Conservation (phyloP, 495 filamentous ascomycete species). For the Collariella sp. region DNA sequence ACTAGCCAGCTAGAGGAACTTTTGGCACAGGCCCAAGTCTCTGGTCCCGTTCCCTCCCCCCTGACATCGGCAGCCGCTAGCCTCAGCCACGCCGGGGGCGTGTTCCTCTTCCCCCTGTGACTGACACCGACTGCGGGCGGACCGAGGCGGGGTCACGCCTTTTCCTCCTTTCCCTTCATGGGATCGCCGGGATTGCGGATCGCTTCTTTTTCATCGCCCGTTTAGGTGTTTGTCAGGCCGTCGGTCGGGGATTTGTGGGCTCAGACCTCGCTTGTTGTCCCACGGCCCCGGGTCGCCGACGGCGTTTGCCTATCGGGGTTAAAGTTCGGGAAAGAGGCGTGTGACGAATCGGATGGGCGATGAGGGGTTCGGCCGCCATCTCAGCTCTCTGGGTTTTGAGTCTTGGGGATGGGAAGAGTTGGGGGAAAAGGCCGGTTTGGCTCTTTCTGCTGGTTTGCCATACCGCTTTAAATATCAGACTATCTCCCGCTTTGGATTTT, state of each 20-base stretch:
- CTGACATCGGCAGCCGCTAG: neutral
- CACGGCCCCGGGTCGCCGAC: neutral
- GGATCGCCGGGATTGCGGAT: slow-evolving; percentile 8
- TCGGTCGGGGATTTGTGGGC: too few species aligned
- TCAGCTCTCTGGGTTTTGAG: neutral
- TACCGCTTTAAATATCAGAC: too few species aligned
- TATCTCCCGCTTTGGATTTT: too few species aligned
- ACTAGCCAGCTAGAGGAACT: too few species aligned
- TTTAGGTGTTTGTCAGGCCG: slow-evolving; percentile 5
- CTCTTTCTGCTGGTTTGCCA: too few species aligned
- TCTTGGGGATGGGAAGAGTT: too few species aligned
- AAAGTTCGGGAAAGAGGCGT: neutral
- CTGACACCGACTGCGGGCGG: slow-evolving; percentile 9
- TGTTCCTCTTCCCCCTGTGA: neutral
- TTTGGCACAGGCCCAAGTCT: too few species aligned
- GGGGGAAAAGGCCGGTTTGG: too few species aligned
- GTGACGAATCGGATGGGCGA: neutral
- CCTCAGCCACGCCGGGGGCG: neutral
- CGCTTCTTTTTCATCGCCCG: neutral
- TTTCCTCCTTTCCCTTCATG: neutral
- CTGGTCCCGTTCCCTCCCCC: neutral
- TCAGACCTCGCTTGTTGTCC: neutral
- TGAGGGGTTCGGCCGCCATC: neutral
- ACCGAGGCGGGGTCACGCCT: slow-evolving; percentile 15
- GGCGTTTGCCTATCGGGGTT: slow-evolving; percentile 1